Base-by-base conservation (phyloP, 2,329 filamentous ascomycete species). In the Fusarium buharicum region DNA sequence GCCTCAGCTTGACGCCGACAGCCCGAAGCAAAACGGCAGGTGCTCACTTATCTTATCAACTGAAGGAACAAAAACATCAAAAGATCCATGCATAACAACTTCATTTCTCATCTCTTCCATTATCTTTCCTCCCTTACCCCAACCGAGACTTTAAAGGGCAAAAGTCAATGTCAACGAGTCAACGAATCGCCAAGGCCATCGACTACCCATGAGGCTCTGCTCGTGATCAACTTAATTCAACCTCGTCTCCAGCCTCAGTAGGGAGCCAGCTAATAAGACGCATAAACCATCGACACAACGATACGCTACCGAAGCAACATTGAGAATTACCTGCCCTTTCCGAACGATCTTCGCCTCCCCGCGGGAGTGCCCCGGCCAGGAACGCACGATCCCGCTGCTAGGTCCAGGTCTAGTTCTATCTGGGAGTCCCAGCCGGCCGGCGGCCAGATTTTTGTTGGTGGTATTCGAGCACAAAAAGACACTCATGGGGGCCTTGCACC, bases 371-470 rank as follows among this genome's bases (percentile, higher is more conserved):
- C 49, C 47, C 41, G 44, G 41, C 58, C 44, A 65, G 58, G 62
- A 49, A 55, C 57, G 41, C 62, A 55, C 49, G 38, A 48, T 63
- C 49, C 62, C 62, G 62, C 39, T 66, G 41, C 37, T 45, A 39
- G 34, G 18, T 49, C 37, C 24, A 31, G 38, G 39, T 44, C 44
- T 50, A 50, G 50, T 36, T 40, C 56, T 43, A 18, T 38, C 41
- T 54, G 17, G 53, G 39, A 52, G 22, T 37, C 55, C 47, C 48
- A 59, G 18, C 31, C 45, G 36, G 49, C 56, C 49, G 55, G 49
- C 56, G 43, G 56, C 55, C 41, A 59, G 40, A 30, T 47, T 47
- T 28, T 28, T 40, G 39, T 38, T 65, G 40, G 62, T 63, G 45
- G 22, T 24, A 49, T 48, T 51, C 33, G 39, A 47, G 28, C 49